Base-by-base conservation (phyloP, 352 stramenopile species). In the Phytophthora parvispora region DNA sequence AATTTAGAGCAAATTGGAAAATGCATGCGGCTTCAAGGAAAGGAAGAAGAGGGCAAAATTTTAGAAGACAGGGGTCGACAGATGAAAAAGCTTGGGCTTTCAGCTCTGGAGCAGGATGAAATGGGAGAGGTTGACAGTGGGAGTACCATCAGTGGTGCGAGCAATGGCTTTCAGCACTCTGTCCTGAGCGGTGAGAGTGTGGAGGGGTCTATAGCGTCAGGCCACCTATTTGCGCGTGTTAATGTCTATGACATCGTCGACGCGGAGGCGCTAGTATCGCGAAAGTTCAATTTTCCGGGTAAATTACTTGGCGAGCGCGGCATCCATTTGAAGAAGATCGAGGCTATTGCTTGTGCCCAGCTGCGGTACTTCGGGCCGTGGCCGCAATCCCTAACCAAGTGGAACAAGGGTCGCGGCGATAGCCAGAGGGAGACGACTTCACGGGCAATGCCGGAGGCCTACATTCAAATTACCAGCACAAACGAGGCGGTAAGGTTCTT, bases 1-100 rank as follows among this genome's bases (percentile, higher is more conserved):
- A 6, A 8, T 45, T 22, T 45, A 94, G 87, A 95, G 31, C 86
- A 94, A 93, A 93, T 95, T 29, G 88, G 88, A 40, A 91, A 92
- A 32, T 94, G 86, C 25, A 76, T 92, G 60, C 67, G 73, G 3
- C 67, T 87, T 0, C 67, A 90, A 69, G 86, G 86, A 22, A 67
- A 86, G 1, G 74, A 90, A 64, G 84, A 90, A n/a, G 84, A 92
- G 57, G 86, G 88, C 18, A 76, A 77, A 32, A 40, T 61, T 9
- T 29, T 90, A 20, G 83, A 92, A 66, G 76, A 80, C 20, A 69
- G 87, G 60, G 84, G 84, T 2, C 72, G 79, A 4, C 78, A 89
- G 59, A 87, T 93, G 78, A 89, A 87, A 34, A 84, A 82, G 40
- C 62, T 88, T 34, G 82, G 86, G 8, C 63, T 88, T 5, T 86